These are phyloP conservation scores for Carpinus viminea DNA, from an alignment of 306 rosid genomes.

Conservation along the genomic window DNA sequence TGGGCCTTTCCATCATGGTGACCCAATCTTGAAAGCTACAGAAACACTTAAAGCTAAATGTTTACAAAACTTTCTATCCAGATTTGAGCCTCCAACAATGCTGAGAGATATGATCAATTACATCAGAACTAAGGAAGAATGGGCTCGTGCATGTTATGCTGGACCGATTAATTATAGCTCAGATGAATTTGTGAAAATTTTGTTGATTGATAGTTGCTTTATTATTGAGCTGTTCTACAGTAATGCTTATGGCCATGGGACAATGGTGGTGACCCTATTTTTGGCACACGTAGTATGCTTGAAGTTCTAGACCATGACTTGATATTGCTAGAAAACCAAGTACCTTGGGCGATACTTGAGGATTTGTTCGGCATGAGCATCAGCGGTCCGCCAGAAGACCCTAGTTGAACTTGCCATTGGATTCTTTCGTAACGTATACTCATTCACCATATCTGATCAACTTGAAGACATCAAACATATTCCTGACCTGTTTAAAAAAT, in stretches of 20 bases:
- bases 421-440: too few relatives aligned
- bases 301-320: constrained; percentile 8
- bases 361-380: not conserved
- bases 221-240: constrained; percentile 27
- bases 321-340: constrained; percentile 25
- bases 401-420: not conserved
- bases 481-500: constrained; percentile 9
- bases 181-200: constrained; percentile 4
- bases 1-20: constrained; percentile 20
- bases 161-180: not conserved
- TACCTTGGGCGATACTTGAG: constrained; percentile 34
- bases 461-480: constrained; percentile 8
- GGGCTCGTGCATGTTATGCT: constrained; percentile 3
- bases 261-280: constrained; percentile 28
- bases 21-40: not conserved
- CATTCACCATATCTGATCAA: not conserved
- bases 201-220: constrained; percentile 40
- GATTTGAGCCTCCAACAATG: too few relatives aligned
- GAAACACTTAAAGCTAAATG: constrained; percentile 7
- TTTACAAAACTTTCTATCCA: not conserved
- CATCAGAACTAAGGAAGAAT: not conserved
- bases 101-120: not conserved
- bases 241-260: too few relatives aligned
- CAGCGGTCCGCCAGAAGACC: not conserved
- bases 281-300: too few relatives aligned